Evolutionary conservation across 2,329 filamentous ascomycete genomes (phyloP), one percentile per base, ranked within the genome.

Genomic region (Colletotrichum spaethianum): DNA sequence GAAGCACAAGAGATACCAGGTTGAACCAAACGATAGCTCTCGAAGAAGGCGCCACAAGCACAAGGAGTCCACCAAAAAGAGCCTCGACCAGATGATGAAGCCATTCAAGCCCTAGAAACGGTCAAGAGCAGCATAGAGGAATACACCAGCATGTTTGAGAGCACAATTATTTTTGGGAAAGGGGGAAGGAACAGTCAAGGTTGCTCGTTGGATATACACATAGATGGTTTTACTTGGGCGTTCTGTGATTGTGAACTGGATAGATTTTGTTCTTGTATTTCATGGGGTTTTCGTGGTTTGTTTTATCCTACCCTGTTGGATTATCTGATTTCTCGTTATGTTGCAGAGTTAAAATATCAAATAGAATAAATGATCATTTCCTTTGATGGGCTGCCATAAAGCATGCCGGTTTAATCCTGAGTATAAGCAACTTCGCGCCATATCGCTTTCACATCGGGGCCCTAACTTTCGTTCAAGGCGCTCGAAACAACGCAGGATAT

Each of bases 311-410:
- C 18, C 12, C 9, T 26, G 23, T 38, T 26, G 2, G 16, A 18
- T 16, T 2, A 18, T 9, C 26, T 6, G 2, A 18, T 2, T 26
- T 16, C 1, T 36, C 53, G n/a, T 38, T 14, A 23, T 9, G n/a
- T 2, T 53, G 16, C 28, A 9, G 7, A 9, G 9, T 53, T 20
- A 16, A 18, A 38, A 12, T 33, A 16, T 38, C 20, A 23, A 38
- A 11, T n/a, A 1, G 14, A n/a, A 38, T 3, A 7, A n/a, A 1
- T 2, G 9, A 36, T 23, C 4, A 6, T 3, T 3, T 4, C 20
- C 14, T 4, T 20, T 14, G 11, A n/a, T 11, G 33, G 4, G 2
- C 20, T 36, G 18, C 8, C 14, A 33, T 4, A 3, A 1, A 3
- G 14, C 14, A 31, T 31, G 28, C 7, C 28, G 8, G 20, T 28